Conservation (phyloP, 768 basidiomycete species). For the Tricholoma terreum region DNA sequence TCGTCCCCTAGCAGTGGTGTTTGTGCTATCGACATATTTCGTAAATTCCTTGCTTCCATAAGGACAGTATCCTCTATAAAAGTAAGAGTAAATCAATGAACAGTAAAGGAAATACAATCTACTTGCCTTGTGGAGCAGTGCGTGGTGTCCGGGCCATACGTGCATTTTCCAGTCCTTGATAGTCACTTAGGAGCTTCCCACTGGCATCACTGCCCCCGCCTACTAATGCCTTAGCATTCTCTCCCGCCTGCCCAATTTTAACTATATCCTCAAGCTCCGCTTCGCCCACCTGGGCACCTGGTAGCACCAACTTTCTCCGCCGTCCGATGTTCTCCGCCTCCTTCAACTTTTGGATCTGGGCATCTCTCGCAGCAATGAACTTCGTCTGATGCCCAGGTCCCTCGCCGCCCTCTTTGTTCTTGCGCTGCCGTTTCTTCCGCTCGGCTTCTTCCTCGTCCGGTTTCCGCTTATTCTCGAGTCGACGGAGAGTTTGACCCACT, state of each 20-base stretch:
- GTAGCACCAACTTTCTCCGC: constrained; percentile 79
- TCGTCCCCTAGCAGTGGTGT: constrained; percentile 96
- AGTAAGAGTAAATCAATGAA: constrained; percentile 2
- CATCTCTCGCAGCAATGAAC: constrained; percentile 95
- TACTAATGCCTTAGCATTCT: constrained; percentile 84
- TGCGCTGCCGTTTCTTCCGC: constrained; percentile 83
- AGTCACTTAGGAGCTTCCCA: constrained; percentile 85
- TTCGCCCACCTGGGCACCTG: constrained; percentile 91
- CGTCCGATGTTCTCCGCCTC: constrained; percentile 95
- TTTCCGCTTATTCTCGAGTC: constrained; percentile 95
- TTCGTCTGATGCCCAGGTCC: constrained; percentile 74
- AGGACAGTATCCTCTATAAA: constrained; percentile 88
- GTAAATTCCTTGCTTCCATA: constrained; percentile 91
- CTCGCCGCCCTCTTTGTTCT: constrained; percentile 56
- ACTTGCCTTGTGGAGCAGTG: constrained; percentile 90
- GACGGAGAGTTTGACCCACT: constrained; percentile 84
- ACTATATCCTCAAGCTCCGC: constrained; percentile 95
- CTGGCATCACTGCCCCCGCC: constrained; percentile 81
- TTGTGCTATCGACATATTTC: constrained; percentile 89
- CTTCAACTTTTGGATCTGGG: constrained; percentile 96
- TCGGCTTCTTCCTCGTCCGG: constrained; percentile 93
- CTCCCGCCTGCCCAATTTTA: constrained; percentile 93
- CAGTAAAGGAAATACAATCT: neutral
- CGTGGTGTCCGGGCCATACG: constrained; percentile 92
- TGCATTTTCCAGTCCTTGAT: constrained; percentile 85